phyloP scores from a whole-genome alignment of 2,329 filamentous ascomycete genomes.

The Neopestalotiopsis sp. region DNA sequence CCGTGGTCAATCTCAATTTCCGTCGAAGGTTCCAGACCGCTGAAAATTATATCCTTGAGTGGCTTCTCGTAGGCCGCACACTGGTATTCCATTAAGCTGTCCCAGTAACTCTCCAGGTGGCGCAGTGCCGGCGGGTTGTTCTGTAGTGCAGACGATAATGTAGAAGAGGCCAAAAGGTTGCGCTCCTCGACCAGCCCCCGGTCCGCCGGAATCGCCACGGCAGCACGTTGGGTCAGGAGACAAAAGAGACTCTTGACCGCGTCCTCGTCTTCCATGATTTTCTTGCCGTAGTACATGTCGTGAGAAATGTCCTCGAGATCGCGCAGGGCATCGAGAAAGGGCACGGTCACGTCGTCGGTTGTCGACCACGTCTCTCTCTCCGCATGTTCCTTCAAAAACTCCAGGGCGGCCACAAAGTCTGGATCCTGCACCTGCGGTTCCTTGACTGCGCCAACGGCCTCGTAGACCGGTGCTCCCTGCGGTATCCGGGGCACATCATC shows the following conservation, averaged over 20 bases:
- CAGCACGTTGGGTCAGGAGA: conserved; percentile 47
- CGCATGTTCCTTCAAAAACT: conserved; percentile 52
- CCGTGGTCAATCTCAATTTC: conserved; percentile 20
- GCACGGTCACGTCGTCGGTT: conserved; percentile 27
- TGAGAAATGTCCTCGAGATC: conserved; percentile 68
- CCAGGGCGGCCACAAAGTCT: conserved; percentile 52
- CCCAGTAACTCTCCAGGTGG: conserved; percentile 55
- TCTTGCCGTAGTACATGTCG: conserved; percentile 72
- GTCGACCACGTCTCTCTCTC: conserved; percentile 16
- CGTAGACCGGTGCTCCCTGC: conserved; percentile 60
- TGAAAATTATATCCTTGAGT: conserved; percentile 47
- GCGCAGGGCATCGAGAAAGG: conserved; percentile 57
- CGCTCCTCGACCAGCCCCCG: conserved; percentile 32
- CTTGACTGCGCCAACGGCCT: conserved; percentile 61
- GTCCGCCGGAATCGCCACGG: conserved; percentile 20
- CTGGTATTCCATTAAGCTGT: conserved; percentile 40
- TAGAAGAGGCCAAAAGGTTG: conserved; percentile 59
- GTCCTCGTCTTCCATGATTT: conserved; percentile 61
- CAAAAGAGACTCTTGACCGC: conserved; percentile 62
- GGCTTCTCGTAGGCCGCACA: conserved; percentile 36
- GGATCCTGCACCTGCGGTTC: conserved; percentile 48
- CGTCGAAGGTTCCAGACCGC: conserved; percentile 40
- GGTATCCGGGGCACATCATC: conserved; percentile 42
- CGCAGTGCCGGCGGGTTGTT: conserved; percentile 68
- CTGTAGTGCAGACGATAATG: conserved; percentile 62